Evolutionary conservation across 2,329 filamentous ascomycete genomes (phyloP).

Genomic region (Fusarium redolens): DNA sequence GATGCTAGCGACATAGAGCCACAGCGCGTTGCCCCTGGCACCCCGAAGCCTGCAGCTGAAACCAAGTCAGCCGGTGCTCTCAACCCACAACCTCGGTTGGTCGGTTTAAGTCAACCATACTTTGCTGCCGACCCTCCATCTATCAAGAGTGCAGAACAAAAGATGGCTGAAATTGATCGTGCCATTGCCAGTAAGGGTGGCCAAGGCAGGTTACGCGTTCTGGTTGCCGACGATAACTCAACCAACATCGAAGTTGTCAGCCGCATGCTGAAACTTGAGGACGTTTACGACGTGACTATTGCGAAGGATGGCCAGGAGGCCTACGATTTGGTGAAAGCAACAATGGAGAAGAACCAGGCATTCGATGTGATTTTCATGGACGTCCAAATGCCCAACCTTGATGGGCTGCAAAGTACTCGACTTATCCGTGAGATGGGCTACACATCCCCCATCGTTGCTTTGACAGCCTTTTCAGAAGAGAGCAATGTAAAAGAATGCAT

Average conservation of each 20-base stretch:
- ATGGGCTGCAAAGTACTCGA: slow-evolving; percentile 86
- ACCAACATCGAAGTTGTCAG: slow-evolving; percentile 70
- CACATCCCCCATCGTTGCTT: slow-evolving; percentile 85
- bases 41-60: slow-evolving; percentile 43
- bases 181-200: slow-evolving; percentile 71
- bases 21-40: slow-evolving; percentile 45
- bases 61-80: slow-evolving; percentile 56
- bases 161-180: slow-evolving; percentile 72
- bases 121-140: slow-evolving; percentile 65
- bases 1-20: slow-evolving; percentile 55
- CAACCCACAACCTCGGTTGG: slow-evolving; percentile 79
- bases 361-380: slow-evolving; percentile 98
- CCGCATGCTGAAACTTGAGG: slow-evolving; percentile 78
- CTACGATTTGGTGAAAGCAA: slow-evolving; percentile 84
- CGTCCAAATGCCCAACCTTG: slow-evolving; percentile 93
- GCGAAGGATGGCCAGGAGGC: slow-evolving; percentile 90
- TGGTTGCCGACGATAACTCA: slow-evolving; percentile 81
- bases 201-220: slow-evolving; percentile 75
- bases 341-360: slow-evolving; percentile 76
- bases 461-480: slow-evolving; percentile 92
- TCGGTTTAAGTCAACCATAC: slow-evolving; percentile 86
- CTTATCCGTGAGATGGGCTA: slow-evolving; percentile 90
- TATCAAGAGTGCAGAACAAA: slow-evolving; percentile 62
- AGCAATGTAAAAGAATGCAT: slow-evolving; percentile 88
- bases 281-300: slow-evolving; percentile 87